A percentile compares a stretch with the other conserved stretches of the same genome.
These are phyloP conservation scores for Tuber brumale DNA, from an alignment of 495 filamentous ascomycete species.

Conservation along the genomic window DNA sequence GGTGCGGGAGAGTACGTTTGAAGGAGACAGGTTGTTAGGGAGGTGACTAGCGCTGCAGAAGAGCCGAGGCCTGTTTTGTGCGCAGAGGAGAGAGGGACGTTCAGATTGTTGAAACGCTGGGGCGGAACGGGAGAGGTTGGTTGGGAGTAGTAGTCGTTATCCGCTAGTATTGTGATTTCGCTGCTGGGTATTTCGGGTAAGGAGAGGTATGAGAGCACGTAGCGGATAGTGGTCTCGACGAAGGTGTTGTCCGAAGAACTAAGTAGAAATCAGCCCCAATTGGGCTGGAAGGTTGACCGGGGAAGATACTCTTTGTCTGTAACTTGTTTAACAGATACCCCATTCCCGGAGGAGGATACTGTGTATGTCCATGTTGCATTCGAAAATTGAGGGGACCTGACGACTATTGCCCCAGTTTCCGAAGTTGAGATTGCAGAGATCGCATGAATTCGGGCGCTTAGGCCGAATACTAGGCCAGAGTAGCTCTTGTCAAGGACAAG, in stretches of 20 bases:
- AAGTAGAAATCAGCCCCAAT: conserved; percentile 40
- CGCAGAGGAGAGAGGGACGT: conserved; percentile 64
- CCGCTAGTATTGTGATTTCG: conserved; percentile 80
- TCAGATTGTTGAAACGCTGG: conserved; percentile 67
- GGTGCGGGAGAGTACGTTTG: conserved; percentile 59
- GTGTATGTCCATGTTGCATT: conserved; percentile 82
- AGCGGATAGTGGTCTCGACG: conserved; percentile 81
- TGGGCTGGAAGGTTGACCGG: conserved; percentile 19
- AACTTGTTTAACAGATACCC: conserved; percentile 68
- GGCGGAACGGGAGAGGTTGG: conserved; percentile 45
- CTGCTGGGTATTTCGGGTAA: conserved; percentile 55
- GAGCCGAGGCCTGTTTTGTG: conserved; percentile 97
- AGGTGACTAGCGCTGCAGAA: conserved; percentile 89
- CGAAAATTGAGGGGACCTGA: conserved; percentile 83
- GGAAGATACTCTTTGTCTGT: conserved; percentile 53
- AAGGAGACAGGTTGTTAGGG: conserved; percentile 74
- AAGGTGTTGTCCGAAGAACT: conserved; percentile 61
- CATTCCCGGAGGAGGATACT: conserved; percentile 60
- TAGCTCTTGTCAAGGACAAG: conserved; percentile 84
- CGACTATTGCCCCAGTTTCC: conserved; percentile 54
- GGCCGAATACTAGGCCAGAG: conserved; percentile 85
- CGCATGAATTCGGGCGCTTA: conserved; percentile 88
- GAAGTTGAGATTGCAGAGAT: conserved; percentile 50
- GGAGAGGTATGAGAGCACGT: conserved; percentile 75
- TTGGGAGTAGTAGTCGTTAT: conserved; percentile 94